Conservation (phyloP, 371 early-diverging fungal genomes). For the Lichtheimia hyalospora region DNA sequence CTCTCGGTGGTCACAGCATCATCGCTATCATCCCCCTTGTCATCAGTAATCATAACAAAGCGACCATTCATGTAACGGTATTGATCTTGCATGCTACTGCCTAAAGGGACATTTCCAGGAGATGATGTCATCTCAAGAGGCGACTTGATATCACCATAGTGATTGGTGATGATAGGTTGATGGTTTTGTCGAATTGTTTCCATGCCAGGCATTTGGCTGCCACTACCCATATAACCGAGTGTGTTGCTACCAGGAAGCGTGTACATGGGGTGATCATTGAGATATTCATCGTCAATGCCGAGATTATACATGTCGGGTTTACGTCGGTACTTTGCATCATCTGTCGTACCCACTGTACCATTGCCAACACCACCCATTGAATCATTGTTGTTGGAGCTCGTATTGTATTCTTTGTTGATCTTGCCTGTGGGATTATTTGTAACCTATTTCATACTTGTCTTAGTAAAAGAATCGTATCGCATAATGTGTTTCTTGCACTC, state of each 20-base stretch:
- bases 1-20: conserved; percentile 14
- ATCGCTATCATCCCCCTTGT: conserved; percentile 11
- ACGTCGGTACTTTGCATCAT: conserved; percentile 3
- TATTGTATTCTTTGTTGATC: conserved; percentile 9
- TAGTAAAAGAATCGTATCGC: background rate
- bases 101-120: conserved; percentile 7
- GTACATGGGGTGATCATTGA: background rate
- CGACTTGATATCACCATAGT: too few species aligned
- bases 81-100: conserved; percentile 11
- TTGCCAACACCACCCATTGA: background rate
- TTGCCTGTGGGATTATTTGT: conserved; percentile 12
- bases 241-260: background rate
- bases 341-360: background rate
- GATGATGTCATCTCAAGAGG: too few species aligned
- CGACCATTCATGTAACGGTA: conserved; percentile 18
- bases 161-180: background rate
- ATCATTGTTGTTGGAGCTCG: conserved; percentile 2
- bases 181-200: conserved; percentile 3
- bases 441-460: background rate
- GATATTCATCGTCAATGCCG: conserved; percentile 9
- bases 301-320: conserved; percentile 10
- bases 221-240: background rate
- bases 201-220: background rate
- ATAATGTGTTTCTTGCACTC: background rate
- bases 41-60: conserved; percentile 19